Conservation (phyloP, 2,329 filamentous ascomycete species). For the Sarocladiaceae sp. region DNA sequence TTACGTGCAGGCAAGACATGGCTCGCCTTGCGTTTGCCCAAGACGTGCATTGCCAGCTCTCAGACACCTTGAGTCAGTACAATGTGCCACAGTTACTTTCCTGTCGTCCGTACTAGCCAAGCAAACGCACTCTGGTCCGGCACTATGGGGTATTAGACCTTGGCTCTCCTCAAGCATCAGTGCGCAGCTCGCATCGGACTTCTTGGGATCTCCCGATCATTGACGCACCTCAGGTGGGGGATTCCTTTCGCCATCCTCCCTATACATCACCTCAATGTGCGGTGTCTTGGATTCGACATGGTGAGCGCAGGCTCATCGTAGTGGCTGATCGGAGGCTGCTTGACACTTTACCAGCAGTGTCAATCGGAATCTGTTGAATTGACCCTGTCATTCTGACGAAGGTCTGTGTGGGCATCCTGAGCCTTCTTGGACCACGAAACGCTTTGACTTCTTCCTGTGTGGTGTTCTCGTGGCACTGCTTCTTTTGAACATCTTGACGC, state of each 20-base stretch:
- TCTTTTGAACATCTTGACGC: neutral
- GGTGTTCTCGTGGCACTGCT: too few relatives aligned
- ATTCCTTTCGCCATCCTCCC: neutral
- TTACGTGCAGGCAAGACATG: conserved; percentile 7
- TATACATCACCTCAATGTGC: neutral
- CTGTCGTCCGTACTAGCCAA: conserved; percentile 2
- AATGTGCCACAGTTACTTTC: too few relatives aligned
- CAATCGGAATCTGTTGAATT: too few relatives aligned
- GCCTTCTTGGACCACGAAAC: too few relatives aligned
- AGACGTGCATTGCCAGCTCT: conserved; percentile 4
- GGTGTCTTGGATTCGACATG: neutral
- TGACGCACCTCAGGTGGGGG: neutral
- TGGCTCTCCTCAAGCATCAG: neutral
- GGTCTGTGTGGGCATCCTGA: too few relatives aligned
- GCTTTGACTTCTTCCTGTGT: too few relatives aligned
- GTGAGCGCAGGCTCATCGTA: neutral
- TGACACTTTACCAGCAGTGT: conserved; percentile 2
- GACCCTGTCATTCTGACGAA: too few relatives aligned
- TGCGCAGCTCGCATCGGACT: conserved; percentile 1
- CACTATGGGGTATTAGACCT: conserved; percentile 7
- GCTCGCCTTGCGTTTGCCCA: conserved; percentile 1
- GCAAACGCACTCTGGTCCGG: conserved; percentile 1
- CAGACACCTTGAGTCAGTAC: too few relatives aligned
- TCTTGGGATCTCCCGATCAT: conserved; percentile 1
- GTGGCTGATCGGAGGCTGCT: conserved; percentile 4